These are phyloP conservation scores for Pedinophyceae sp. DNA, from an alignment of 139 green algal genomes.

Conservation along the genomic window DNA sequence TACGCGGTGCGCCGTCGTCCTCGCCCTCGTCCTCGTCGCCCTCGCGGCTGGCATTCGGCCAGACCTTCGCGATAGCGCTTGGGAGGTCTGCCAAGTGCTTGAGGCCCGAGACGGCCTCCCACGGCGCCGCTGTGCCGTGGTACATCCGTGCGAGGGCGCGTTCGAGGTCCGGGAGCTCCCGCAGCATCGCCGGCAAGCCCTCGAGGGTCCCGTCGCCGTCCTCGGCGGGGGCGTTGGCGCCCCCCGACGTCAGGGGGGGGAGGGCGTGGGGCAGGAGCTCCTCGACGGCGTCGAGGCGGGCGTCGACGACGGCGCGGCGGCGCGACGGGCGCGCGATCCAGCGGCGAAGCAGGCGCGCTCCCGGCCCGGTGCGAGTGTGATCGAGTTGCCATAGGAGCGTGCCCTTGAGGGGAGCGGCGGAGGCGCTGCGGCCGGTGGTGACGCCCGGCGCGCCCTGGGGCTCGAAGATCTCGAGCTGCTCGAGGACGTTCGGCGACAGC, in stretches of 20 bases:
- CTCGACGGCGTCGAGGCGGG: slow-evolving; percentile 11
- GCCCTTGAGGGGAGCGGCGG: too few species aligned
- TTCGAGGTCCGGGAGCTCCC: slow-evolving; percentile 52
- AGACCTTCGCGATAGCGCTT: too few species aligned
- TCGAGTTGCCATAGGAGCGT: slow-evolving; percentile 71
- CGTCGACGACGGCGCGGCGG: slow-evolving; percentile 19
- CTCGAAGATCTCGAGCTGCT: slow-evolving; percentile 38
- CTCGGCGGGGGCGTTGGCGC: neutral
- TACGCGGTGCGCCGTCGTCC: too few species aligned
- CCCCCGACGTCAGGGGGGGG: too few species aligned
- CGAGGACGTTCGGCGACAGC: slow-evolving; percentile 35
- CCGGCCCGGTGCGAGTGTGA: slow-evolving; percentile 44
- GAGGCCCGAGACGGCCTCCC: slow-evolving; percentile 46
- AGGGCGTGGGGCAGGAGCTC: too few species aligned
- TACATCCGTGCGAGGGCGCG: slow-evolving; percentile 44
- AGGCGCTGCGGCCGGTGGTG: slow-evolving; percentile 4
- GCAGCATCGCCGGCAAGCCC: slow-evolving; percentile 9
- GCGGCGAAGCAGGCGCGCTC: slow-evolving; percentile 44
- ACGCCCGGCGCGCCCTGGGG: neutral
- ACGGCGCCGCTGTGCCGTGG: slow-evolving; percentile 49
- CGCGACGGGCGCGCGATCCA: slow-evolving; percentile 57
- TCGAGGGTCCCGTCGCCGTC: slow-evolving; percentile 8
- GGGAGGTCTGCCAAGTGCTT: too few species aligned
- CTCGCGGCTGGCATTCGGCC: too few species aligned
- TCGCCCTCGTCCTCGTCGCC: too few species aligned